Percentiles rank a stretch among this genome's conserved stretches.
Conservation (phyloP, 2,329 filamentous ascomycete species). For the Chaetomium olivaceum region DNA sequence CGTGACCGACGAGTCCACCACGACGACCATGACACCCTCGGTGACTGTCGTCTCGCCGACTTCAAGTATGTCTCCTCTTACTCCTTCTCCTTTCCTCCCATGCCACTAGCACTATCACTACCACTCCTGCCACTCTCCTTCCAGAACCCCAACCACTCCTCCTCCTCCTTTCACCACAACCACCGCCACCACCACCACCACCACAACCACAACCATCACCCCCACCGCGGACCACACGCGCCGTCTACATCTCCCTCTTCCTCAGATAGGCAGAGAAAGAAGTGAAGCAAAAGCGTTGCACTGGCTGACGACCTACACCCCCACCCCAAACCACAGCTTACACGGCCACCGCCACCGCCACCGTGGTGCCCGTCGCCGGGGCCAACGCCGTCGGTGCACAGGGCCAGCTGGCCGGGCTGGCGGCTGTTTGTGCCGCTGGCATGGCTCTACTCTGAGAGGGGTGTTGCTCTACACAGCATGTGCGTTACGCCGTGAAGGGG, state of each 20-base stretch:
- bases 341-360: conserved; percentile 14
- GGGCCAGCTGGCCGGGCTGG: conserved; percentile 25
- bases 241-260: neutral
- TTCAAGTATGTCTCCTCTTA: neutral
- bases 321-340: neutral
- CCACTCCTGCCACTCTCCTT: neutral
- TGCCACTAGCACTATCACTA: too few relatives aligned
- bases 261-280: neutral
- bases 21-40: neutral
- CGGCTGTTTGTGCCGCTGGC: conserved; percentile 26
- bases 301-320: neutral
- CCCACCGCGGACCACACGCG: too few relatives aligned
- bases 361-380: conserved; percentile 29
- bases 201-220: too few relatives aligned
- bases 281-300: too few relatives aligned
- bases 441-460: conserved; percentile 30
- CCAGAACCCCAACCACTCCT: neutral
- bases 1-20: neutral
- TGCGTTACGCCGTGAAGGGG: too few relatives aligned
- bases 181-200: too few relatives aligned
- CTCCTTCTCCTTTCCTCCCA: too few relatives aligned
- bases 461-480: too few relatives aligned
- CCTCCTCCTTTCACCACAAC: too few relatives aligned
- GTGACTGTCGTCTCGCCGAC: neutral
- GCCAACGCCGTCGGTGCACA: conserved; percentile 19